A percentile compares a stretch with the other conserved stretches of the same genome.
phyloP scores from a whole-genome alignment of 2,329 filamentous ascomycete species.

The Alternaria triticina region DNA sequence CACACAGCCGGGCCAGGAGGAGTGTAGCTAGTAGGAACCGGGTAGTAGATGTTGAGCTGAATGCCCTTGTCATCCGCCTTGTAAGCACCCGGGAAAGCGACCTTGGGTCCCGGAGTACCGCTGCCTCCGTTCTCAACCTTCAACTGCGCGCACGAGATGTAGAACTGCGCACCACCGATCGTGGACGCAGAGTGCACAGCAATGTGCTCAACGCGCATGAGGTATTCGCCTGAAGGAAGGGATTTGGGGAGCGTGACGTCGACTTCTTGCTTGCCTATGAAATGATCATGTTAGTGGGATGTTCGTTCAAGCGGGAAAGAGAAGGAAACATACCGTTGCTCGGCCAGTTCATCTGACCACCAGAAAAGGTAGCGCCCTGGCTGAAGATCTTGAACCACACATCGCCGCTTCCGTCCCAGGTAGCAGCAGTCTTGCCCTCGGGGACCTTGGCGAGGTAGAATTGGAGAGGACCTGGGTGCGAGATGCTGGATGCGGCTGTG shows the following conservation, averaged over 20 bases:
- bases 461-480: conserved; percentile 45
- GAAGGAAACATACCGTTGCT: conserved; percentile 19
- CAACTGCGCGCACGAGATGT: conserved; percentile 55
- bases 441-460: conserved; percentile 50
- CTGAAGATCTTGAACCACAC: conserved; percentile 49
- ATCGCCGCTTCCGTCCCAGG: conserved; percentile 41
- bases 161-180: conserved; percentile 49
- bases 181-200: conserved; percentile 50
- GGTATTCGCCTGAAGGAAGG: conserved; percentile 53
- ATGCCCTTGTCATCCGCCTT: conserved; percentile 33
- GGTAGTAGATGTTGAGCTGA: conserved; percentile 37
- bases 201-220: conserved; percentile 57
- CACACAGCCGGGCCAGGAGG: conserved; percentile 28
- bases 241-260: conserved; percentile 49
- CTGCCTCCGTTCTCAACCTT: conserved; percentile 49
- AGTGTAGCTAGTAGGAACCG: conserved; percentile 26
- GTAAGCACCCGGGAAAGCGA: conserved; percentile 50
- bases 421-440: conserved; percentile 29
- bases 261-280: conserved; percentile 20
- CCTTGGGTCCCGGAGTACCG: conserved; percentile 44
- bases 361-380: conserved; percentile 26
- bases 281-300: background rate
- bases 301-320: background rate
- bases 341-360: conserved; percentile 35
- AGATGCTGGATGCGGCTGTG: conserved; percentile 39